Evolutionary conservation across 768 basidiomycete species (phyloP), one percentile per base, ranked within the genome.

Genomic region (Russula lepida): DNA sequence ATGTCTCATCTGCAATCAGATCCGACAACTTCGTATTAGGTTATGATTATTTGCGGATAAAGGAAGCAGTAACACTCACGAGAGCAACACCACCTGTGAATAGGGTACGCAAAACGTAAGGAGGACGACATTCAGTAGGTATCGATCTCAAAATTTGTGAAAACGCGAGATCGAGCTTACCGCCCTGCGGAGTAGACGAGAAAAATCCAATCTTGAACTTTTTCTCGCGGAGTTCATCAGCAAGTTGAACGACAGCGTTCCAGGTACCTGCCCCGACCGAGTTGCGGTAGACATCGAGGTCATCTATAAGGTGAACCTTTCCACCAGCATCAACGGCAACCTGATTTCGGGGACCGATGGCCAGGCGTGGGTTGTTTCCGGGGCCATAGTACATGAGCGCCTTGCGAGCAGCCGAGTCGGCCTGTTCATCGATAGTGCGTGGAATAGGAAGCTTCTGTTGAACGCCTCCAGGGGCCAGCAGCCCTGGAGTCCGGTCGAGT

Each of bases 121-220:
- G 23, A 46, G 64, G 39, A 35, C 6, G 32, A 44, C 8, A 51
- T n/a, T 23, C 11, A n/a, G 17, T 54, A 12, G 41, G 27, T 44
- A 68, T 74, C 68, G 74, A 68, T 66, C 54, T 62, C 66, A 66
- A 63, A 54, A 44, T 57, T 54, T 60, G 21, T 27, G 35, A 39
- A n/a, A 64, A 51, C 50, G 30, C 25, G 49, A 53, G 50, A 52
- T 56, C 41, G 33, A 44, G 69, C 81, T 69, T 73, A 88, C 88
- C 85, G 78, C 94, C 94, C 76, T 95, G 92, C 12, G 94, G 94
- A 6, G 95, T 98, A 11, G 92, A 93, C 30, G 89, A 92, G 75
- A 95, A 95, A 81, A 95, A 95, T 25, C 86, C 88, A 65, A 95
- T 89, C 73, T 89, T 92, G 71, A 91, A 77, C 64, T 93, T 88